These are phyloP conservation scores for Saccharomycopsis sp. DNA, from an alignment of 805 yeast species.

Conservation along the genomic window DNA sequence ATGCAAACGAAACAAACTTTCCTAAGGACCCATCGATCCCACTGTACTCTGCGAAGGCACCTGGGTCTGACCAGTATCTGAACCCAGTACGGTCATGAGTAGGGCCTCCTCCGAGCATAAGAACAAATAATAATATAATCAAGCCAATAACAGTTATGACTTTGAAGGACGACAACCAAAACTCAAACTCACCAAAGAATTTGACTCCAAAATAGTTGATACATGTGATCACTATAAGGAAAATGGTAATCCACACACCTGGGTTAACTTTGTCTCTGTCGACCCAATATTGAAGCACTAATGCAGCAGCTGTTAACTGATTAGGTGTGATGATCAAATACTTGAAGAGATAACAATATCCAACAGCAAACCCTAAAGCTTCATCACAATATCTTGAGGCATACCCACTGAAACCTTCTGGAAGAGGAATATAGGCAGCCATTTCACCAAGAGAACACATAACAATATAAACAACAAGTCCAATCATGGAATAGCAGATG, in stretches of 20 bases:
- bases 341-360: slow-evolving; percentile 47
- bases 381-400: slow-evolving; percentile 49
- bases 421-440: slow-evolving; percentile 59
- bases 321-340: slow-evolving; percentile 49
- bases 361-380: slow-evolving; percentile 53
- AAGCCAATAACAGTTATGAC: slow-evolving; percentile 61
- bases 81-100: slow-evolving; percentile 67
- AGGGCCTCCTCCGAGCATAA: slow-evolving; percentile 77
- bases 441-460: slow-evolving; percentile 66
- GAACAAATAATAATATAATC: slow-evolving; percentile 52
- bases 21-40: slow-evolving; percentile 45
- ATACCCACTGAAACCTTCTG: slow-evolving; percentile 61
- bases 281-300: slow-evolving; percentile 50
- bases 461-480: slow-evolving; percentile 62
- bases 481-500: slow-evolving; percentile 62
- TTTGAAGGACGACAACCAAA: slow-evolving; percentile 58
- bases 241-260: slow-evolving; percentile 46
- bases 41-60: slow-evolving; percentile 46
- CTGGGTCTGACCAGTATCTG: slow-evolving; percentile 64
- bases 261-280: slow-evolving; percentile 34
- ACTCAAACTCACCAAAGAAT: slow-evolving; percentile 41
- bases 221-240: slow-evolving; percentile 37
- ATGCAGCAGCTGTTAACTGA: slow-evolving; percentile 50
- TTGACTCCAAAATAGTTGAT: slow-evolving; percentile 42
- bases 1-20: slow-evolving; percentile 53